Base-by-base conservation (phyloP, 805 yeast species). In the Metschnikowia reukaufii region DNA sequence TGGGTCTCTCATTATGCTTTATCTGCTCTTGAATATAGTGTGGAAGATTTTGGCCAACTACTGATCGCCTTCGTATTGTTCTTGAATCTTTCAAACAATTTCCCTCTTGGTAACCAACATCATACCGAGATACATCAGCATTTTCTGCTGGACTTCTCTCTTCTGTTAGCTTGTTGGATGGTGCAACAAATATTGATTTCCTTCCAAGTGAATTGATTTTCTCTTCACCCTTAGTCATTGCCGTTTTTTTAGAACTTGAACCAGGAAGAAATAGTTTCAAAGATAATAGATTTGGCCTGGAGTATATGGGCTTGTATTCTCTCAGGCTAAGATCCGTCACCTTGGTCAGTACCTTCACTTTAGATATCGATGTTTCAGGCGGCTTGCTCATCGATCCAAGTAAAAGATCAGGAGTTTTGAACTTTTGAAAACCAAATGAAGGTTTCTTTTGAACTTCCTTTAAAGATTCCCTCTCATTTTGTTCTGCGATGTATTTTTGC, bases 11-110 rank as follows among this genome's bases (percentile, higher is more conserved):
- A 17, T 23, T 7, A 25, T 6, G 1, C 4, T 36, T 15, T 38
- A 35, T 35, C 44, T 66, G 69, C n/a, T 56, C 49, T 34, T 59
- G 56, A 27, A 71, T 70, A 45, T 71, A 71, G 10, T 47, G 29
- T 1, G 77, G 77, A 9, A 72, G 56, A 33, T 56, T 61, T 30
- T 66, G 70, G 2, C 67, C 72, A 18, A 71, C 72, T 35, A 71
- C 36, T 4, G 75, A 70, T 20, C 51, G 46, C 36, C 75, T 54
- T 34, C 42, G 42, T 30, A 16, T 9, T 37, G 30, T 18, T 6
- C 25, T 18, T 17, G 16, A 8, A 37, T 17, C 4, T 25, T 25
- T 4, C 3, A 9, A 9, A 9, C 29, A 25, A 25, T 9, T 25
- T 25, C 12, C 29, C 8, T 25, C 12, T 25, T 25, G 29, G 12